Evolutionary conservation across 2,329 filamentous ascomycete species (phyloP), one percentile per base, ranked within the genome.

Genomic region (Zalaria sp.): DNA sequence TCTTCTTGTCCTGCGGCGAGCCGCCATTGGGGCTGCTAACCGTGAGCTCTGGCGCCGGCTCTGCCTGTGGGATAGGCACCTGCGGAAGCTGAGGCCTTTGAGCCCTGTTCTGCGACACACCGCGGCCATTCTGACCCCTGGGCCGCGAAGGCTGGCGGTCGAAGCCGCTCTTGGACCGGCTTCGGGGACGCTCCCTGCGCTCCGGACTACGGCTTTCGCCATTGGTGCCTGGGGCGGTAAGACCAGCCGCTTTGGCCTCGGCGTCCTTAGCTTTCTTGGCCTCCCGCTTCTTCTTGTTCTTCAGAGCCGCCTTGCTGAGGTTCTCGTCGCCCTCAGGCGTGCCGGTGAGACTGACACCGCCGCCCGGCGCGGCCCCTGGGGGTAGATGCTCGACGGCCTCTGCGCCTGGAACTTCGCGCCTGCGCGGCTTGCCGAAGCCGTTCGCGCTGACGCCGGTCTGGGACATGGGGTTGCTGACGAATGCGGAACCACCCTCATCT

Each of bases 251-350:
- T 51, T 78, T 79, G 39, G 75, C 77, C 11, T 85, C 83, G 4
- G 70, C 74, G 37, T 91, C 87, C 58, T 88, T 91, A 40, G 76
- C 75, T 66, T 95, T 96, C 72, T 93, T 95, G 51, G 84, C 84
- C 51, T 84, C 81, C 37, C 91, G 77, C 75, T 96, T 96, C 77
- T 96, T 96, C 77, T 96, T 96, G 67, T 95, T 95, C 74, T 95
- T 95, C 53, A 85, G 68, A 8, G 83, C 87, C 41, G 82, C 77
- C 67, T 91, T 93, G 47, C 83, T 88, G 47, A 91, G 61, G 51
- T 74, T 79, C 51, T 84, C 83, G 46, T 86, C 82, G 35, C 79
- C 66, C 63, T 80, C 61, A 48, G 66, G 73, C 62, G 78, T 57
- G 49, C 65, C 72, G 9, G 81, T 77, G 37, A 83, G 71, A 47